Base-by-base conservation (phyloP, 2,329 filamentous ascomycete genomes). In the Leptographium radiaticola region DNA sequence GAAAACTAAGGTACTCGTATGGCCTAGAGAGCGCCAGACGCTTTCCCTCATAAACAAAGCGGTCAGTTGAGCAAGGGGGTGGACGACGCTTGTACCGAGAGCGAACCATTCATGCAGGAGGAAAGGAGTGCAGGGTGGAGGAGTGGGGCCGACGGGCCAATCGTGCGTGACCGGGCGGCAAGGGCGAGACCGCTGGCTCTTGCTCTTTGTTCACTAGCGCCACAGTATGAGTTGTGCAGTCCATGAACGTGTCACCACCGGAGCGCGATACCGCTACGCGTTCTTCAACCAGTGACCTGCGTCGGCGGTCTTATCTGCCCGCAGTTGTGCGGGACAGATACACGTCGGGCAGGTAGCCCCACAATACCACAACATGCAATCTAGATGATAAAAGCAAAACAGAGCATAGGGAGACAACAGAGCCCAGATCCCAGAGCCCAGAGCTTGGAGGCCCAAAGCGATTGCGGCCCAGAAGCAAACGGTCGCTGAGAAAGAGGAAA, bases 91-190 rank as follows among this genome's bases (percentile, higher is more conserved):
- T 34, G 44, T 13, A 18, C 25, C 11, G 12, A 16, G 18, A 52
- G 42, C 13, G 40, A 44, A 51, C 40, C 49, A 45, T 46, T 6
- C 43, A 52, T 58, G 56, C 56, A 58, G 54, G 56, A 52, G 43
- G 52, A 53, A 31, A 54, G 56, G 54, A 58, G 56, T 54, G 52
- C 54, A 56, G 56, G 10, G 51, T 34, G 51, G 48, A 30, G 48
- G 51, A 40, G 53, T 55, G 56, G 56, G 18, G 33, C 47, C 13
- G 43, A 16, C 43, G 20, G 53, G 48, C 56, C 56, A 57, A 57
- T 57, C 11, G 36, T 30, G 43, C 53, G 36, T 18, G 33, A 38
- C 36, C 38, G 42, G 49, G 25, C 38, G 48, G 48, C 48, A 39
- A 25, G 48, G 20, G 18, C 20, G 12, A 12, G 43, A 45, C n/a